A percentile compares a stretch with the other conserved stretches of the same genome.
Conservation (phyloP, 768 basidiomycete genomes). For the Rhizopogon rudus region DNA sequence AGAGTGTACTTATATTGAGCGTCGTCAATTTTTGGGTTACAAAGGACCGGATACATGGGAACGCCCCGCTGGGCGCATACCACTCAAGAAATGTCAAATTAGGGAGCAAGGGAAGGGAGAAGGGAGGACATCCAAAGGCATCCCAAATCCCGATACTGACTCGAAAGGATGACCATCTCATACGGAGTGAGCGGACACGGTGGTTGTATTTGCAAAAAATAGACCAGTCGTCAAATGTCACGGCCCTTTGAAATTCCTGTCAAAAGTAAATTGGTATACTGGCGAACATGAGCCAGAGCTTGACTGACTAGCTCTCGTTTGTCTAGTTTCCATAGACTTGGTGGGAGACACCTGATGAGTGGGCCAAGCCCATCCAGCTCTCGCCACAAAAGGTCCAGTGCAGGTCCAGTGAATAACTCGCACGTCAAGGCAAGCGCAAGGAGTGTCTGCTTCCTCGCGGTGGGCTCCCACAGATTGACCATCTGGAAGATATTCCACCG, state of each 20-base stretch:
- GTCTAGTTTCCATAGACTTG: not conserved
- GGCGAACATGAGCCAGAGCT: too few relatives aligned
- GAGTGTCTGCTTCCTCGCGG: too few relatives aligned
- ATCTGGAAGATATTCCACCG: not conserved
- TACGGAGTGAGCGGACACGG: slow-evolving; percentile 1
- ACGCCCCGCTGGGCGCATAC: not conserved
- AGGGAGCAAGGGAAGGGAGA: not conserved
- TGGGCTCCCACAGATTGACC: too few relatives aligned
- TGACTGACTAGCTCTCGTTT: not conserved
- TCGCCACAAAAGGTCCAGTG: slow-evolving; percentile 2
- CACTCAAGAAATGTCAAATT: not conserved
- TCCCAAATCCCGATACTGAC: not conserved
- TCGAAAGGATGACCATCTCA: not conserved
- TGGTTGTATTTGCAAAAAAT: too few relatives aligned
- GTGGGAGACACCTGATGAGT: slow-evolving; percentile 3
- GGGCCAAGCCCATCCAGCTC: not conserved
- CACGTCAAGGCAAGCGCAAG: slow-evolving; percentile 6
- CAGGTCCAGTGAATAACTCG: slow-evolving; percentile 4
- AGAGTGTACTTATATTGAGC: not conserved
- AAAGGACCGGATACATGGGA: not conserved
- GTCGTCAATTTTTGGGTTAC: not conserved
- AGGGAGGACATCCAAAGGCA: not conserved
- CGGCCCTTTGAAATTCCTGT: too few relatives aligned
- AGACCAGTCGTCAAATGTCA: too few relatives aligned
- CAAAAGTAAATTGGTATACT: too few relatives aligned